Evolutionary conservation across 345 rosid species (phyloP).

Genomic region (Brassica nigra): DNA sequence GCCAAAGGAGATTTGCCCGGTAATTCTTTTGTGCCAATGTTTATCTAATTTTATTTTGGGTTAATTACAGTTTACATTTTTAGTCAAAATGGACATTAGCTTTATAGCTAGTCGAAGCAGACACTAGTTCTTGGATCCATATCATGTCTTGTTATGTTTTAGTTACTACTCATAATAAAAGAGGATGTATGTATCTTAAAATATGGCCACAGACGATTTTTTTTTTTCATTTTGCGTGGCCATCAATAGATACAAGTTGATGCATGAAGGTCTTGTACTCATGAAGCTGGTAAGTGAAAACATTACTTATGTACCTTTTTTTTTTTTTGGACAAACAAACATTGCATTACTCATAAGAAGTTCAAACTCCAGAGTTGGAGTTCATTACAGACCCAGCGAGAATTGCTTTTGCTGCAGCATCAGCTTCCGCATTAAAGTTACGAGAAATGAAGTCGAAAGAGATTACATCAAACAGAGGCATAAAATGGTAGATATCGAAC

Average conservation of each 20-base stretch:
- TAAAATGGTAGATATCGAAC: too few species aligned
- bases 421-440: too few species aligned
- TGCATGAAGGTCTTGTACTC: not conserved
- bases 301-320: not conserved
- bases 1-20: constrained; percentile 36
- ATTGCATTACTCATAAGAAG: too few species aligned
- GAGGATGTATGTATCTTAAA: not conserved
- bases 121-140: not conserved
- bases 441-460: too few species aligned
- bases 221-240: not conserved
- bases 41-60: not conserved
- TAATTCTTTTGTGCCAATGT: constrained; percentile 16
- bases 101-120: not conserved
- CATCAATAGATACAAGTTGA: not conserved
- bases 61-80: not conserved
- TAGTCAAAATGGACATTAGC: not conserved
- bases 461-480: too few species aligned
- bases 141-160: not conserved
- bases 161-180: not conserved
- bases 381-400: too few species aligned
- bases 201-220: not conserved
- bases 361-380: too few species aligned
- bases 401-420: too few species aligned
- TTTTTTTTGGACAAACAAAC: too few species aligned
- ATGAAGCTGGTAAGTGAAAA: not conserved